Base-by-base conservation (phyloP, 2,329 filamentous ascomycete genomes). In the Epichloe bromicola region DNA sequence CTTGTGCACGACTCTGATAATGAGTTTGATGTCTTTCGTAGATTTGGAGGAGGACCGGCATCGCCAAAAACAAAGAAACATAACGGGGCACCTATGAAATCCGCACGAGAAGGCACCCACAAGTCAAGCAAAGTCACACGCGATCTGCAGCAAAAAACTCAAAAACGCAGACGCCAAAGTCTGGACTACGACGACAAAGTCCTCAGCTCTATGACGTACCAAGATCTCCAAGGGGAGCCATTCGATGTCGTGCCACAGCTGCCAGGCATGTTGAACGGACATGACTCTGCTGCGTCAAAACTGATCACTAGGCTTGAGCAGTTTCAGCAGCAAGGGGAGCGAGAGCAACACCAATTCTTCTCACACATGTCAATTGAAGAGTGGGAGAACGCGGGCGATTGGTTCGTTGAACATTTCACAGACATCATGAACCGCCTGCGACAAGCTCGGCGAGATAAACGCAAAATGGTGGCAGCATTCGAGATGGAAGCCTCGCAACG, bases 341-440 rank as follows among this genome's bases (percentile, higher is more conserved):
- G 61, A 34, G 72, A 75, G 46, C 75, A 78, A 57, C 66, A 65
- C 34, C 61, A 69, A 1, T 74, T 81, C 50, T 80, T 81, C 58
- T 69, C 67, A 3, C 69, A 69, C 49, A 74, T 81, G 70, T 63
- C 73, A 1, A 67, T 80, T 14, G 65, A 70, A 15, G 78, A 81
- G 49, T 82, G 78, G 78, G 78, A 82, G 56, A 67, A 71, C 14
- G 72, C 76, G 1, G 78, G 78, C 5, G 76, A 80, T 55, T 82
- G 78, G 78, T 79, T 82, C 51, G 65, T 79, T 20, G 70, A 72
- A 42, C 74, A 72, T 54, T 81, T 82, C 54, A 64, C 70, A 7
- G 66, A 66, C 3, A 63, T 81, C 41, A 70, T 79, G 61, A 63
- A 69, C 53, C 67, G 65, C 49, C 61, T 81, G 54, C 71, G 70